Percentiles rank a stretch among this genome's conserved stretches.
phyloP scores from a whole-genome alignment of 345 rosid genomes.

The Dovyalis caffra region DNA sequence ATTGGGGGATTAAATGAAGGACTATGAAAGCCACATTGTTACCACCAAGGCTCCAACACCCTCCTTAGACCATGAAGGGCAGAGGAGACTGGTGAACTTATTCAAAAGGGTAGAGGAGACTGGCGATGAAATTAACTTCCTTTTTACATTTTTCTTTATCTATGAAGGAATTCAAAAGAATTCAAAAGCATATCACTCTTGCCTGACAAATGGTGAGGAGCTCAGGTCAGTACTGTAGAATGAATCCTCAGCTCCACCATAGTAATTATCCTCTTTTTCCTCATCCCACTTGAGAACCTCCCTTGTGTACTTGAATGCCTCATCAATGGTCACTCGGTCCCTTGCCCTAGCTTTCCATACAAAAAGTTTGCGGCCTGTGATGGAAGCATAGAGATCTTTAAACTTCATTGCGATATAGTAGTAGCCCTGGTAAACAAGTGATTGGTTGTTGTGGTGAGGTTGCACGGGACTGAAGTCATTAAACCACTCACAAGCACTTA shows the following conservation, averaged over 20 bases:
- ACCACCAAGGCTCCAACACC: neutral
- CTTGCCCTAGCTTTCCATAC: slow-evolving; percentile 90
- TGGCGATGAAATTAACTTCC: neutral
- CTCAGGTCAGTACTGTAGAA: slow-evolving; percentile 91
- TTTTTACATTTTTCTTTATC: slow-evolving; percentile 6
- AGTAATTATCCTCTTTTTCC: slow-evolving; percentile 79
- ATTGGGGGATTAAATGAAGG: neutral
- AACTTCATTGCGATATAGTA: slow-evolving; percentile 92
- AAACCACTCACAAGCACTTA: slow-evolving; percentile 84
- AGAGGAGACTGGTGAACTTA: neutral
- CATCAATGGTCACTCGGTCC: slow-evolving; percentile 67
- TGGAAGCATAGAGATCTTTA: slow-evolving; percentile 76
- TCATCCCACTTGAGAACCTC: slow-evolving; percentile 98
- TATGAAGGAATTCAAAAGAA: neutral
- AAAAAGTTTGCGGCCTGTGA: slow-evolving; percentile 77
- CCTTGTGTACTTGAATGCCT: slow-evolving; percentile 84
- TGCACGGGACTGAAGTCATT: slow-evolving; percentile 73
- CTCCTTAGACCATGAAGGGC: neutral
- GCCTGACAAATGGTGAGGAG: slow-evolving; percentile 70
- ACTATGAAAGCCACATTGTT: neutral
- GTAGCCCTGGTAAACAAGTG: slow-evolving; percentile 90
- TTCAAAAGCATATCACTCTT: slow-evolving; percentile 27
- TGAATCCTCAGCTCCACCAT: slow-evolving; percentile 76
- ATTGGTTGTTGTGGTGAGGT: slow-evolving; percentile 59
- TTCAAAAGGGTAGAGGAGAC: neutral